These are phyloP conservation scores for Fusarium agapanthi DNA, from an alignment of 2,329 filamentous ascomycete species.

Conservation along the genomic window DNA sequence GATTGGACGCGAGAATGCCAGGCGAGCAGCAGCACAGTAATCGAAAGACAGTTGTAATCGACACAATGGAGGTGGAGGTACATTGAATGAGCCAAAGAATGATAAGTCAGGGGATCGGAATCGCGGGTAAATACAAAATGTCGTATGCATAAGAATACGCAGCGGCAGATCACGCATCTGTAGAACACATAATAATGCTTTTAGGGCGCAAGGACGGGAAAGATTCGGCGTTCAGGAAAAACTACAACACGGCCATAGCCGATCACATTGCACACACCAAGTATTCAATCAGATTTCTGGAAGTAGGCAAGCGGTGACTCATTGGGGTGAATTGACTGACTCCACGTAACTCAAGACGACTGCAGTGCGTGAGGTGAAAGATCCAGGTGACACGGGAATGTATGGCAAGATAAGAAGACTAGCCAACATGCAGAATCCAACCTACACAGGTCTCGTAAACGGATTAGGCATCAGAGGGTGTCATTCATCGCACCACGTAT, in stretches of 20 bases:
- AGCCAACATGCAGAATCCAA: neutral
- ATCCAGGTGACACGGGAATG: neutral
- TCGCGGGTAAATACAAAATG: conserved; percentile 2
- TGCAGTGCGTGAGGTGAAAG: conserved; percentile 2
- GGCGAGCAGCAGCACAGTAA: conserved; percentile 47
- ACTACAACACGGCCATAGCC: conserved; percentile 1
- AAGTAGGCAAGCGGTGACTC: neutral
- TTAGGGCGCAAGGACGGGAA: conserved; percentile 26
- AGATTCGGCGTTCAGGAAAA: conserved; percentile 39
- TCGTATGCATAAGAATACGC: neutral
- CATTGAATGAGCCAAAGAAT: conserved; percentile 12
- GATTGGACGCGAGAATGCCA: conserved; percentile 53
- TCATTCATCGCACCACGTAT: conserved; percentile 11
- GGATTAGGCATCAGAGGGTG: neutral
- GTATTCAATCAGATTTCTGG: neutral
- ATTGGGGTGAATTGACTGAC: neutral
- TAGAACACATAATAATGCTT: neutral
- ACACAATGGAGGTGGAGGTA: neutral
- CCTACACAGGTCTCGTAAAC: conserved; percentile 10
- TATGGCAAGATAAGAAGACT: conserved; percentile 1
- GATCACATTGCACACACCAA: conserved; percentile 15
- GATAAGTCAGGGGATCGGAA: neutral
- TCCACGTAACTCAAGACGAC: neutral
- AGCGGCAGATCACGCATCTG: neutral
- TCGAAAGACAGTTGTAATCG: conserved; percentile 3